Percentiles rank a stretch among this genome's conserved stretches.
Evolutionary conservation across 192 early-diverging fungal species (phyloP).

Genomic region (Phycomyces blakesleeanus): DNA sequence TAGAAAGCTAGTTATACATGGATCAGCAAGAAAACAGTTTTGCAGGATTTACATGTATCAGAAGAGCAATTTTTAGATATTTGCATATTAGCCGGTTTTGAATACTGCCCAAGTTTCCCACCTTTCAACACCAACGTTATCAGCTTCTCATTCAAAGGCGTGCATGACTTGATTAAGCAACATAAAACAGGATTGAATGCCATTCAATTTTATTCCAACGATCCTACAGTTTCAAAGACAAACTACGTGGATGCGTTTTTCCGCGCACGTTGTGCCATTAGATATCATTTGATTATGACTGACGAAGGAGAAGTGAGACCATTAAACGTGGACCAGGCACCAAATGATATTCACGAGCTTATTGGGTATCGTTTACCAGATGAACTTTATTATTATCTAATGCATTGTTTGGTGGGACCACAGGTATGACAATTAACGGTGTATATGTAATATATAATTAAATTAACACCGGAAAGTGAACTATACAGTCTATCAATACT

Average conservation of each 20-base stretch:
- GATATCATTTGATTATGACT: conserved; percentile 67
- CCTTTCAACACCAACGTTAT: conserved; percentile 49
- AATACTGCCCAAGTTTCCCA: conserved; percentile 70
- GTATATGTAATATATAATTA: no score
- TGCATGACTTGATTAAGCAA: conserved; percentile 60
- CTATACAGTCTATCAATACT: conserved; percentile 51
- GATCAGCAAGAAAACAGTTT: conserved; percentile 59
- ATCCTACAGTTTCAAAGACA: conserved; percentile 47
- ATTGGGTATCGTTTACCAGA: conserved; percentile 77
- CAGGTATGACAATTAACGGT: conserved; percentile 25
- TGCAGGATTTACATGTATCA: conserved; percentile 54
- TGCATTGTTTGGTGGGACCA: conserved; percentile 60
- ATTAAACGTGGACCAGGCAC: conserved; percentile 56
- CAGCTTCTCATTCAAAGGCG: conserved; percentile 63
- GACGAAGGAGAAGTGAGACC: conserved; percentile 69
- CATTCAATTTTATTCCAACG: conserved; percentile 61
- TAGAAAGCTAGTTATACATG: conserved; percentile 61
- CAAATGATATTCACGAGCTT: conserved; percentile 77
- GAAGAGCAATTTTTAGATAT: conserved; percentile 74
- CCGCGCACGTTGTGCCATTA: conserved; percentile 66
- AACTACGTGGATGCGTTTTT: conserved; percentile 71
- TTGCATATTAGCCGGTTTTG: conserved; percentile 78
- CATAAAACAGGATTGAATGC: conserved; percentile 72
- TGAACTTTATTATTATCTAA: conserved; percentile 65
- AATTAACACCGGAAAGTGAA: no score